These are phyloP conservation scores for Andrographis paniculata DNA, from an alignment of 305 asterid genomes.

Conservation along the genomic window DNA sequence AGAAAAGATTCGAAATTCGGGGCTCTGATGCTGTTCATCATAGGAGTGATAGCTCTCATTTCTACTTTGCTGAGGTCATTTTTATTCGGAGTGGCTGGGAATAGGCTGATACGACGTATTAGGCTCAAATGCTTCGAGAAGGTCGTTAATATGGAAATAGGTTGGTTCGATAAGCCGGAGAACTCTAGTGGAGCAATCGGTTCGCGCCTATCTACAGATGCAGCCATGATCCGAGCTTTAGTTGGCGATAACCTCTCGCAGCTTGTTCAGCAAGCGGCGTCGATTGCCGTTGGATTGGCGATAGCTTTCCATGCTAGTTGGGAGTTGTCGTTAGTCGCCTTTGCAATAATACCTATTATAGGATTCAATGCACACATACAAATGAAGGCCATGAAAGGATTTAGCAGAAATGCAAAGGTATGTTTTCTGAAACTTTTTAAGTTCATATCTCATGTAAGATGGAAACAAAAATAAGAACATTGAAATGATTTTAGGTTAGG, in stretches of 20 bases:
- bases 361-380: constrained; percentile 65
- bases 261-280: constrained; percentile 57
- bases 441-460: background rate
- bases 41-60: constrained; percentile 29
- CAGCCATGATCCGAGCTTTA: constrained; percentile 68
- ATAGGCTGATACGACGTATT: constrained; percentile 38
- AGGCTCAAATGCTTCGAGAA: constrained; percentile 47
- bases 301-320: constrained; percentile 80
- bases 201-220: constrained; percentile 79
- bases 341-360: constrained; percentile 67
- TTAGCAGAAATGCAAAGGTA: constrained; percentile 89
- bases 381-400: constrained; percentile 68
- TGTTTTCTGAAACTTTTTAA: background rate
- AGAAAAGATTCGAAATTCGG: constrained; percentile 37
- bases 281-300: constrained; percentile 47
- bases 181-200: constrained; percentile 71
- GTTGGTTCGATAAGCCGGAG: constrained; percentile 55
- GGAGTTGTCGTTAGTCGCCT: constrained; percentile 76
- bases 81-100: constrained; percentile 64
- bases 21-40: constrained; percentile 36
- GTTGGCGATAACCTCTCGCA: constrained; percentile 82
- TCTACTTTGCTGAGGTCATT: constrained; percentile 37
- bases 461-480: background rate
- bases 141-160: constrained; percentile 62
- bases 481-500: constrained; percentile 36